Evolutionary conservation across 108 stramenopile genomes (phyloP).

Genomic region (Cylindrotheca closterium): DNA sequence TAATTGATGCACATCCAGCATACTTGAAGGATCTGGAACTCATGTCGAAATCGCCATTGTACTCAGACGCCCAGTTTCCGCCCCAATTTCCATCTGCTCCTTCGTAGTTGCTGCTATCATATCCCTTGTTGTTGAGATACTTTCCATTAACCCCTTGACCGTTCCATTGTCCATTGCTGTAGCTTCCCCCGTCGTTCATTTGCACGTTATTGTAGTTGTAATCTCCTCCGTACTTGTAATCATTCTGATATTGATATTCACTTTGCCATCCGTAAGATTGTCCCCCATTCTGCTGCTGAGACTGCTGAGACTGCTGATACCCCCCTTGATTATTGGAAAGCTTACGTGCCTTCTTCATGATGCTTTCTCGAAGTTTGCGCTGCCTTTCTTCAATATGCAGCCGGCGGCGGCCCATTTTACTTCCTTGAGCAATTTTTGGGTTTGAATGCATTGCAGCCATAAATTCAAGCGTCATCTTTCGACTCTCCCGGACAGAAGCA

Average conservation of each 20-base stretch:
- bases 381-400: conserved; percentile 10
- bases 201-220: conserved; percentile 12
- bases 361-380: conserved; percentile 17
- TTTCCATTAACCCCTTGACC: conserved; percentile 5
- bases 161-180: conserved; percentile 8
- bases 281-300: no score
- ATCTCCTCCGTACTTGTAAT: conserved; percentile 6
- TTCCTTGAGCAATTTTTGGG: conserved; percentile 15
- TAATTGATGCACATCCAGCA: conserved; percentile 78
- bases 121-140: background rate
- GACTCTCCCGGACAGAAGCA: conserved; percentile 1
- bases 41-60: conserved; percentile 54
- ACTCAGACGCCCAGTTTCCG: conserved; percentile 2
- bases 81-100: conserved; percentile 5
- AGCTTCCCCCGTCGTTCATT: conserved; percentile 12
- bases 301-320: background rate
- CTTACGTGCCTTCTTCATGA: conserved; percentile 18
- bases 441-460: conserved; percentile 28
- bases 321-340: conserved; percentile 4
- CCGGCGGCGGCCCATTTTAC: conserved; percentile 17
- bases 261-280: background rate
- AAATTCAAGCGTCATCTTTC: conserved; percentile 16
- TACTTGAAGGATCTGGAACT: conserved; percentile 76
- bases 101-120: background rate
- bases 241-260: background rate